A percentile compares a stretch with the other conserved stretches of the same genome.
Evolutionary conservation across 306 rosid genomes (phyloP).

Genomic region (Sechiopsis laciniata): DNA sequence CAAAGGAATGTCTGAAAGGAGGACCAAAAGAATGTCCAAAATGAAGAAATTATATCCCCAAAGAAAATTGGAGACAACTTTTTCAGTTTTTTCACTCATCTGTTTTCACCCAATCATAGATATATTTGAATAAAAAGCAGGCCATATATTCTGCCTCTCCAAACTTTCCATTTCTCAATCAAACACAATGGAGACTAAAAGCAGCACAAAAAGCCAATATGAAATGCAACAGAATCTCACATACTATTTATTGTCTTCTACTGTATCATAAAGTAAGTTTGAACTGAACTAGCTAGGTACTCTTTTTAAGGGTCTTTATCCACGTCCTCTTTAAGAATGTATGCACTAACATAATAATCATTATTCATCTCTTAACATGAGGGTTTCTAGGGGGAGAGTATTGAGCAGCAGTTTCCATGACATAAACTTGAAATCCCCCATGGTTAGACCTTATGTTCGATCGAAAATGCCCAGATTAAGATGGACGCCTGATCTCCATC

Average conservation of each 20-base stretch:
- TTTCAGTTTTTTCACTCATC: conserved; percentile 34
- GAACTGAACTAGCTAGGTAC: conserved; percentile 8
- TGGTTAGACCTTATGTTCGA: conserved; percentile 56
- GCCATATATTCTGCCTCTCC: conserved; percentile 1
- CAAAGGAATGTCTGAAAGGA: conserved; percentile 54
- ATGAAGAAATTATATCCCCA: conserved; percentile 39
- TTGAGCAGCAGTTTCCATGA: conserved; percentile 24
- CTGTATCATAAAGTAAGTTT: conserved; percentile 20
- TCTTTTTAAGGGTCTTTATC: conserved; percentile 26
- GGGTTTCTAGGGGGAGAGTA: neutral
- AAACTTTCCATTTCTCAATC: conserved; percentile 54
- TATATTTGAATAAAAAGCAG: conserved; percentile 42
- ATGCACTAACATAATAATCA: conserved; percentile 18
- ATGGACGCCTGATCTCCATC: conserved; percentile 86
- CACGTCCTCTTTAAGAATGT: conserved; percentile 23
- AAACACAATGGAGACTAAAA: conserved; percentile 46
- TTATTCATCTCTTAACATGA: conserved; percentile 11
- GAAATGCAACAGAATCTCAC: conserved; percentile 37
- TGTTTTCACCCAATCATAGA: conserved; percentile 46
- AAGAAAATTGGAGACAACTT: conserved; percentile 20
- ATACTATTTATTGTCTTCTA: conserved; percentile 39
- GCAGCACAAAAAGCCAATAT: conserved; percentile 51
- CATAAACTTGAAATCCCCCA: conserved; percentile 29
- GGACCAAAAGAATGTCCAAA: conserved; percentile 44
- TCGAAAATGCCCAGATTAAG: conserved; percentile 72